Base-by-base conservation (phyloP, 2,329 filamentous ascomycete genomes). In the Xylariaceae sp. region DNA sequence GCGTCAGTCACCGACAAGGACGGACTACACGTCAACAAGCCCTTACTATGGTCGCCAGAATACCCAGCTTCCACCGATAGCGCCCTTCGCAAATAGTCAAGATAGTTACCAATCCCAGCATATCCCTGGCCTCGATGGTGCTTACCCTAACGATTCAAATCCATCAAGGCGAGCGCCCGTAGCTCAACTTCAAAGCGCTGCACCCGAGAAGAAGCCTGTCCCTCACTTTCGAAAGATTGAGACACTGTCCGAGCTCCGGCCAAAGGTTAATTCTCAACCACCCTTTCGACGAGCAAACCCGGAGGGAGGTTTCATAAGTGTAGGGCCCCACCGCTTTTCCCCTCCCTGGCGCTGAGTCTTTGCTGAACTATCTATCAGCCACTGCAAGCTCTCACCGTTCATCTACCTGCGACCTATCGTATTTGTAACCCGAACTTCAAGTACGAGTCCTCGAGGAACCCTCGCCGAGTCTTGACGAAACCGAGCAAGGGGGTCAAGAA, bases 371-470 rank as follows among this genome's bases (percentile, higher is more conserved):
- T 27, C 38, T 34, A 38, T 28, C 59, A 94, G 88, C 92, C 92
- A 34, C 74, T 98, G 34, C 90, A 97, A 83, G 90, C 92, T 33
- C 74, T 98, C 45, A 98, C 92, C 2, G 84, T 85, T 28, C 89
- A 97, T 56, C 73, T 98, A 14, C 90, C 92, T 12, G 84, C 89
- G 4, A 97, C 92, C 2, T 98, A 98, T 68, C 85, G 92, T 54
- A 97, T 98, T 62, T 98, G 92, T 71, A 98, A 98, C 61, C 89
- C 89, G 3, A 82, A 78, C 55, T 98, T 98, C 74, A 96, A 98
- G 69, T 98, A 98, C 67, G 92, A 98, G 62, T 96, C 92, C 12
- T 96, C 92, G 38, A 80, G 92, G 50, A 98, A 98, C 59, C 92
- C 92, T 27, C 85, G 92, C 46, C 79, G 92, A 62, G 92, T 98